phyloP scores from a whole-genome alignment of 495 filamentous ascomycete genomes.

The Neurospora tetrasperma region DNA sequence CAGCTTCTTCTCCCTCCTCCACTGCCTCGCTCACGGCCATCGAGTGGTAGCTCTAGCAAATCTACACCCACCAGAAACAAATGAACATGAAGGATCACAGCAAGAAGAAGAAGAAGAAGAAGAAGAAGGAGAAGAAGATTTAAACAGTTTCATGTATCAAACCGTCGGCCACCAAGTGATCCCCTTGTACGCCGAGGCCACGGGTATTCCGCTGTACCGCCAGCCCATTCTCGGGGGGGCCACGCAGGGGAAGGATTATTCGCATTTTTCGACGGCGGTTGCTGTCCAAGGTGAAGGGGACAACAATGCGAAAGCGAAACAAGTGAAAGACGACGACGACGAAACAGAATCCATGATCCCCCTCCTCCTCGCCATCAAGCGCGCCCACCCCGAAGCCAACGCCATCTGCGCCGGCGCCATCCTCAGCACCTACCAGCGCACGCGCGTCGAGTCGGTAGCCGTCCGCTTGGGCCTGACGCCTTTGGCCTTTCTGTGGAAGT shows the following conservation, averaged over 20 bases:
- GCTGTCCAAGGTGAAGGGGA: neutral
- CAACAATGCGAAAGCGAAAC: neutral
- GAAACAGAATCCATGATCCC: slow-evolving; percentile 82
- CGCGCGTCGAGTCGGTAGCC: slow-evolving; percentile 82
- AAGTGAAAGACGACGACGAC: slow-evolving; percentile 47
- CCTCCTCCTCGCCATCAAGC: slow-evolving; percentile 53
- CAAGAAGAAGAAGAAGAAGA: slow-evolving; percentile 39
- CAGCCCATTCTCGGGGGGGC: slow-evolving; percentile 59
- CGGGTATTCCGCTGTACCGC: slow-evolving; percentile 72
- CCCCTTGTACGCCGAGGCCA: slow-evolving; percentile 69
- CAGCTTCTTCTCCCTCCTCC: slow-evolving; percentile 85
- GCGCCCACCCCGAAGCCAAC: slow-evolving; percentile 62
- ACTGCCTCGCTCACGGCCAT: slow-evolving; percentile 81
- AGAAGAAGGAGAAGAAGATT: slow-evolving; percentile 60
- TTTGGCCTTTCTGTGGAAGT: slow-evolving; percentile 85
- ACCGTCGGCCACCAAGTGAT: slow-evolving; percentile 84
- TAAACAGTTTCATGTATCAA: slow-evolving; percentile 99
- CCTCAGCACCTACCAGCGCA: slow-evolving; percentile 89
- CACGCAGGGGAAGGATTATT: slow-evolving; percentile 55
- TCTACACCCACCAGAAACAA: slow-evolving; percentile 49
- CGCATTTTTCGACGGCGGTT: slow-evolving; percentile 9
- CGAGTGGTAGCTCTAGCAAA: slow-evolving; percentile 82
- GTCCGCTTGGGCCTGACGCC: slow-evolving; percentile 64
- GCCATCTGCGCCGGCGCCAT: slow-evolving; percentile 88
- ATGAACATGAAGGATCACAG: slow-evolving; percentile 12